Base-by-base conservation (phyloP, 2,329 filamentous ascomycete species). In the Colletotrichum spinosum region DNA sequence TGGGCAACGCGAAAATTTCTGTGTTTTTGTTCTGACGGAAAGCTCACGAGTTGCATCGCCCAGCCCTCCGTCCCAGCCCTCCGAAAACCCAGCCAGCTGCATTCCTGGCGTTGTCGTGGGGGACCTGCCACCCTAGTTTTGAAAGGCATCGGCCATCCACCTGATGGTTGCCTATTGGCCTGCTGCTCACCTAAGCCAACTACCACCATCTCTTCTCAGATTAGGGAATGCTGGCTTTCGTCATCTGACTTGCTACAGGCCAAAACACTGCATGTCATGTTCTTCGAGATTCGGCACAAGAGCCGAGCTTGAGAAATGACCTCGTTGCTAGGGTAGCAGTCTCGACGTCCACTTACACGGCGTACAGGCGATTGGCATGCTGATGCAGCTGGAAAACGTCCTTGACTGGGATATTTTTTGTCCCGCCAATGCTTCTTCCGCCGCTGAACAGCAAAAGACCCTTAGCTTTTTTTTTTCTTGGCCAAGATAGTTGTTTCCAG, bases 181-280 rank as follows among this genome's bases (percentile, higher is more conserved):
- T 39, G 6, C 38, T 17, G 34, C 46, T 62, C 33, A 57, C 53
- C 59, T 51, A 39, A 45, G 39, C 48, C 34, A 38, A 51, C 34
- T 25, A 35, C 17, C 25, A 35, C 17, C 38, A 39, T 34, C 38
- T 17, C 34, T 45, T 35, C 34, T 39, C 53, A 39, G 10, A 54
- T 35, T 25, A 33, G 33, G 60, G 60, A 63, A 59, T 58, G 60
- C 48, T 41, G 37, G 41, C 55, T 25, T 34, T 46, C 15, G 55
- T 63, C 60, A 63, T 42, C 59, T 60, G 55, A 63, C 55, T 39
- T 53, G 49, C 48, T 38, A 50, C 48, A 53, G 6, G 41, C 55
- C 25, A 17, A 17, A n/a, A 59, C 41, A 46, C 41, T 52, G 37
- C 13, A 13, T 53, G 46, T 15, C 25, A 5, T 45, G 15, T 41